Conservation (phyloP, 2,329 filamentous ascomycete genomes). For the Mariannaea sp. region DNA sequence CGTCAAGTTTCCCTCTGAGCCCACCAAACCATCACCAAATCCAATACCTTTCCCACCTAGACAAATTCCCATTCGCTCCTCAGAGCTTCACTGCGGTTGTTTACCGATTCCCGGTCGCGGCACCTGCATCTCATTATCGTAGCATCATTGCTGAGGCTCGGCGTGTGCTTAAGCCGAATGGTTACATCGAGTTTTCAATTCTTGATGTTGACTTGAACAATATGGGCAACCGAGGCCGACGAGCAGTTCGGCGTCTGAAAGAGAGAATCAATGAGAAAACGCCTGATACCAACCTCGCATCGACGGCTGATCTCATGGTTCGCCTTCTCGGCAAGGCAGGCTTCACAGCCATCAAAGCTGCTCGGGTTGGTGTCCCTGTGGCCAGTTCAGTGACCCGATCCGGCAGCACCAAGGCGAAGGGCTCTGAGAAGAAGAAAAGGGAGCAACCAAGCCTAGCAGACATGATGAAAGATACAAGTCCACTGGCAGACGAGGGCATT, state of each 20-base stretch:
- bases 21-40: conserved; percentile 78
- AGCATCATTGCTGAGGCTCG: conserved; percentile 76
- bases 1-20: conserved; percentile 57
- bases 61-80: conserved; percentile 74
- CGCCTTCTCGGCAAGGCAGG: conserved; percentile 70
- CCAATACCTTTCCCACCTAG: conserved; percentile 64
- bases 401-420: conserved; percentile 26
- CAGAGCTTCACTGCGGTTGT: conserved; percentile 79
- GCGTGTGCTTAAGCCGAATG: conserved; percentile 76
- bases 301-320: conserved; percentile 65
- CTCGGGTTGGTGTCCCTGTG: conserved; percentile 77
- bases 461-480: conserved; percentile 72
- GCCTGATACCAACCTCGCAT: conserved; percentile 63
- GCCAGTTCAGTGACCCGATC: conserved; percentile 55
- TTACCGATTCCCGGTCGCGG: conserved; percentile 74
- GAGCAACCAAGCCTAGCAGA: conserved; percentile 66
- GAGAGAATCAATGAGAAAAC: conserved; percentile 68
- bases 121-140: conserved; percentile 69
- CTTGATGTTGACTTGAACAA: conserved; percentile 82
- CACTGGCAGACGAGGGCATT: conserved; percentile 79
- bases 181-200: conserved; percentile 78
- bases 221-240: conserved; percentile 74
- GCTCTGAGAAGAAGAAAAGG: conserved; percentile 40
- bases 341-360: conserved; percentile 74
- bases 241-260: conserved; percentile 72